Conservation (phyloP, 2,329 filamentous ascomycete genomes). For the Onygena corvina region DNA sequence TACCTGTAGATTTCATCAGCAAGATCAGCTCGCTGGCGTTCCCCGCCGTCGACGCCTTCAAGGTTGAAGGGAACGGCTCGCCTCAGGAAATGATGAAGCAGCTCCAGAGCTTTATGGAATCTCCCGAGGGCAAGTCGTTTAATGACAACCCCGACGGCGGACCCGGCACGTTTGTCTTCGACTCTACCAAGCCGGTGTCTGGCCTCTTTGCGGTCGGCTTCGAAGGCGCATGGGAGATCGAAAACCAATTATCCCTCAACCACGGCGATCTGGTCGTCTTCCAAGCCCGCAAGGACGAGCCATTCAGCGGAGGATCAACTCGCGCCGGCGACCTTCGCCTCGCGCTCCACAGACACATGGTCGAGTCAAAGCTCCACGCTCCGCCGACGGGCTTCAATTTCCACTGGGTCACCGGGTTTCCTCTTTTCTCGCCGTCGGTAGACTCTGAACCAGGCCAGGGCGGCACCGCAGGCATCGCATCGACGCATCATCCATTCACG, state of each 20-base stretch:
- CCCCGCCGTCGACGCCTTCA: conserved; percentile 64
- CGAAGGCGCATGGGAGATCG: conserved; percentile 50
- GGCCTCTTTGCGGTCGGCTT: conserved; percentile 71
- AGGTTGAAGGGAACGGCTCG: conserved; percentile 42
- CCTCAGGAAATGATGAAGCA: conserved; percentile 48
- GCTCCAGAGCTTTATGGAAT: conserved; percentile 58
- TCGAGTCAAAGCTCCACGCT: conserved; percentile 48
- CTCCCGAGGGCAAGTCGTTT: conserved; percentile 46
- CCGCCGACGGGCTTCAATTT: conserved; percentile 49
- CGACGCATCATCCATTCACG: conserved; percentile 94
- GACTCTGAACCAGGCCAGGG: conserved; percentile 66
- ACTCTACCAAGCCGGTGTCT: conserved; percentile 58
- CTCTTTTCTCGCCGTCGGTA: conserved; percentile 67
- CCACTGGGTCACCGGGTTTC: conserved; percentile 82
- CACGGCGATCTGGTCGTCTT: conserved; percentile 70
- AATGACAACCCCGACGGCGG: conserved; percentile 61
- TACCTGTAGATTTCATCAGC: conserved; percentile 52
- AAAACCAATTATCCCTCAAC: conserved; percentile 43
- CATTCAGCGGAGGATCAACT: conserved; percentile 61
- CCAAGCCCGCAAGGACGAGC: conserved; percentile 58
- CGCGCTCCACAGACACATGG: conserved; percentile 56
- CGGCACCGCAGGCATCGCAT: conserved; percentile 63
- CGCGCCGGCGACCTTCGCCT: conserved; percentile 59
- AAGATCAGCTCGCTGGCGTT: conserved; percentile 61
- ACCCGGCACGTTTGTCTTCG: conserved; percentile 65